These are phyloP conservation scores for Paramecium pentaurelia DNA, from an alignment of 73 alveolate species.

Conservation along the genomic window DNA sequence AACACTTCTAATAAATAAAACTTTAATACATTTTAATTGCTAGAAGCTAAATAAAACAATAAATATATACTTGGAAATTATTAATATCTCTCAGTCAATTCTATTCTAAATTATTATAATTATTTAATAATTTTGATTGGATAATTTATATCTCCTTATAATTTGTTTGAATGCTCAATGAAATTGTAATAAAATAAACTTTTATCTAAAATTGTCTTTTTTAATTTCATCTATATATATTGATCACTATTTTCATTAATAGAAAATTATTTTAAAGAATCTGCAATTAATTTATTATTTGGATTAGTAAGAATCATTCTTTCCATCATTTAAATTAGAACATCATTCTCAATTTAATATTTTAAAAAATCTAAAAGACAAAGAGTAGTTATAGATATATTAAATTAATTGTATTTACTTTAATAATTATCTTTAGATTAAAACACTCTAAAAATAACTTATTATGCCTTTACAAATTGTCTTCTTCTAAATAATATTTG, in stretches of 20 bases:
- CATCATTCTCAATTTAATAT: not conserved
- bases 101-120: not conserved
- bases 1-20: not conserved
- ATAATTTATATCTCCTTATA: not conserved
- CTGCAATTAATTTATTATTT: not conserved
- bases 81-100: not conserved
- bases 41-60: not conserved
- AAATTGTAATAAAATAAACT: not conserved
- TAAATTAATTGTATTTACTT: not conserved
- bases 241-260: not conserved
- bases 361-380: not conserved
- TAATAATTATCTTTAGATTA: not conserved
- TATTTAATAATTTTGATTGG: not conserved
- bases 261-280: not conserved
- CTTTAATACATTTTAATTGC: slow-evolving; percentile 4
- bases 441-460: not conserved
- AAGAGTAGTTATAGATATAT: not conserved
- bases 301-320: not conserved
- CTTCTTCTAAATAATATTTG: not conserved
- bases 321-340: not conserved
- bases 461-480: not conserved
- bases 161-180: not conserved
- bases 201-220: not conserved
- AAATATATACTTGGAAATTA: not conserved
- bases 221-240: not conserved